phyloP scores from a whole-genome alignment of 768 basidiomycete species.

The Cystofilobasidium capitatum region DNA sequence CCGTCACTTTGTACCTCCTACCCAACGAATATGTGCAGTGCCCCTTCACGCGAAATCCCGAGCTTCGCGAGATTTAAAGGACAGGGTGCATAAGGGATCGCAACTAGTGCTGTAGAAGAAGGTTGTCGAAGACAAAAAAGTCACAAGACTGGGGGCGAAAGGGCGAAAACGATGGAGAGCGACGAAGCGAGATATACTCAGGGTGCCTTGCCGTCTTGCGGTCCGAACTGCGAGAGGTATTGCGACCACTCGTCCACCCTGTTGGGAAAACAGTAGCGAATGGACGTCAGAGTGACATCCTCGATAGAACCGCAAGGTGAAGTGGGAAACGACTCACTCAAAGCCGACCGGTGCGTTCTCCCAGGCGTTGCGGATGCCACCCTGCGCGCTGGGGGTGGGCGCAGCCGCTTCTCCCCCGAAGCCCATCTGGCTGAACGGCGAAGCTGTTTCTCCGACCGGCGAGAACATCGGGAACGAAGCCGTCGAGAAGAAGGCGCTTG shows the following conservation, averaged over 20 bases:
- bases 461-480: not conserved
- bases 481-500: not conserved
- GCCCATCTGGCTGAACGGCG: too few species aligned
- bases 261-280: not conserved
- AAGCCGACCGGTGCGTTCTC: not conserved
- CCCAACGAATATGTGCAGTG: too few species aligned
- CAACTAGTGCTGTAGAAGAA: too few species aligned
- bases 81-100: too few species aligned
- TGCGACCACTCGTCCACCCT: slow-evolving; percentile 17
- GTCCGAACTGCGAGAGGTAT: slow-evolving; percentile 10
- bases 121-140: too few species aligned
- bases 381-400: not conserved
- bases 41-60: too few species aligned
- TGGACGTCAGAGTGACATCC: not conserved
- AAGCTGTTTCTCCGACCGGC: not conserved
- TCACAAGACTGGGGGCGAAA: not conserved
- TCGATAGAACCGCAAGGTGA: not conserved
- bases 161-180: too few species aligned
- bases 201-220: too few species aligned
- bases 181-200: too few species aligned
- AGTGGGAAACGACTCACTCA: slow-evolving; percentile 1
- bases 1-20: too few species aligned
- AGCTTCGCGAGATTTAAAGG: too few species aligned
- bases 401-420: not conserved
- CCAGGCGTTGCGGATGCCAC: not conserved